Base-by-base conservation (phyloP, 2,329 filamentous ascomycete genomes). In the Colletotrichum lupini region DNA sequence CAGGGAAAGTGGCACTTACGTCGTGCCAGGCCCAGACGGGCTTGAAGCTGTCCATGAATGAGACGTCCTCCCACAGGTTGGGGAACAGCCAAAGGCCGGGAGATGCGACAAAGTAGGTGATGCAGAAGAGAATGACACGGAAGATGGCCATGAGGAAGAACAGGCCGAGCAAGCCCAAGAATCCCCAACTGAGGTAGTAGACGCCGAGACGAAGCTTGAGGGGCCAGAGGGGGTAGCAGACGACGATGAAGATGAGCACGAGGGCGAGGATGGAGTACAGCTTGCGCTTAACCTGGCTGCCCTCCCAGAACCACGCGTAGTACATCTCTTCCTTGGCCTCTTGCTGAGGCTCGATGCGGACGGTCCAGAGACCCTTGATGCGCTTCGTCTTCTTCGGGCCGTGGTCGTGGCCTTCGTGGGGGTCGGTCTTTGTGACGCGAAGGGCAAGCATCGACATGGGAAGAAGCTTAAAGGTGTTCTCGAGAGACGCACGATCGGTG, bases 81-180 rank as follows among this genome's bases (percentile, higher is more conserved):
- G 97, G 97, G 85, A 96, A 99, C 57, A 99, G 88, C 97, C 97
- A 99, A n/a, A 99, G 88, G 78, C 97, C 97, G 3, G 97, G 97
- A 4, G 95, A 87, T 1, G 91, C 88, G 19, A 89, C 88, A 80
- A 98, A 97, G 84, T 97, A 95, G 26, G 97, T 98, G 81, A 97
- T 85, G 81, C 94, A 93, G 87, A 99, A 99, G 32, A 99, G 87
- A 74, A 99, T 97, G 69, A 98, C 89, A 73, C 97, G 92, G 90
- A 99, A 95, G 80, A 99, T 97, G 6, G 96, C 94, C 97, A 99
- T 98, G 80, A 92, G 91, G 83, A 99, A 98, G 91, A 99, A 99
- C 62, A 98, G 85, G 68, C 94, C 97, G 58, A 99, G 90, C 35
- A 98, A 87, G 56, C 94, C 93, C 76, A 99, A 88, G 89, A 97